Percentiles rank a stretch among this genome's conserved stretches.
Evolutionary conservation across 2,329 filamentous ascomycete species (phyloP).

Genomic region (Cordyceps farinosa): DNA sequence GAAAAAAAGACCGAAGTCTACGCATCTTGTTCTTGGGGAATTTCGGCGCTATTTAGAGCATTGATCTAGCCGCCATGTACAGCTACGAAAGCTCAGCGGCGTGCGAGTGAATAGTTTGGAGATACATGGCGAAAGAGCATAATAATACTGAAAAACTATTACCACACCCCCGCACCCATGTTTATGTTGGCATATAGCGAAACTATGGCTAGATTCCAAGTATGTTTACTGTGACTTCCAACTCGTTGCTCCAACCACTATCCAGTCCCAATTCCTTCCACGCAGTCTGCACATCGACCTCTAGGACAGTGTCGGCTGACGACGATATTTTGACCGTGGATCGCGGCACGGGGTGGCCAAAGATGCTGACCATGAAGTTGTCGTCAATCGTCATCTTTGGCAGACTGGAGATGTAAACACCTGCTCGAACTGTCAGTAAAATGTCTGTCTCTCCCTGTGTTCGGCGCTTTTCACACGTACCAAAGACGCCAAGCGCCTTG

Average conservation of each 20-base stretch:
- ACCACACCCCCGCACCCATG: background rate
- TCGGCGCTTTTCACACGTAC: conserved; percentile 38
- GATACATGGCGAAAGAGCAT: background rate
- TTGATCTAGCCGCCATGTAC: conserved; percentile 2
- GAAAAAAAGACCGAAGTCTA: background rate
- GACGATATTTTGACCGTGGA: conserved; percentile 60
- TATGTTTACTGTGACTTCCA: conserved; percentile 57
- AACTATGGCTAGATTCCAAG: background rate
- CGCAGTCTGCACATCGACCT: conserved; percentile 71
- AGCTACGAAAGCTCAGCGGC: background rate
- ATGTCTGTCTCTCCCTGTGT: background rate
- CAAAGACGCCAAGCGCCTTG: conserved; percentile 75
- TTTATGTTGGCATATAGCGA: background rate
- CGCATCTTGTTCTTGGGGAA: background rate
- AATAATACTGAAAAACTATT: background rate
- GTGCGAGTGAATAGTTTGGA: background rate
- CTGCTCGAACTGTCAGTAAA: conserved; percentile 34
- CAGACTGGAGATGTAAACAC: conserved; percentile 73
- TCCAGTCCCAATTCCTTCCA: conserved; percentile 72
- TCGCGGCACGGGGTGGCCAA: conserved; percentile 64
- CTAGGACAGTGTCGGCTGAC: conserved; percentile 58
- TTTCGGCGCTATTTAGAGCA: background rate
- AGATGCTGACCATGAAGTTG: conserved; percentile 72
- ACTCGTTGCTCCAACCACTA: conserved; percentile 76
- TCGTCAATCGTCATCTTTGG: conserved; percentile 55